Percentiles rank a stretch among this genome's conserved stretches.
Conservation (phyloP, 352 stramenopile species). For the Pythium volutum region DNA sequence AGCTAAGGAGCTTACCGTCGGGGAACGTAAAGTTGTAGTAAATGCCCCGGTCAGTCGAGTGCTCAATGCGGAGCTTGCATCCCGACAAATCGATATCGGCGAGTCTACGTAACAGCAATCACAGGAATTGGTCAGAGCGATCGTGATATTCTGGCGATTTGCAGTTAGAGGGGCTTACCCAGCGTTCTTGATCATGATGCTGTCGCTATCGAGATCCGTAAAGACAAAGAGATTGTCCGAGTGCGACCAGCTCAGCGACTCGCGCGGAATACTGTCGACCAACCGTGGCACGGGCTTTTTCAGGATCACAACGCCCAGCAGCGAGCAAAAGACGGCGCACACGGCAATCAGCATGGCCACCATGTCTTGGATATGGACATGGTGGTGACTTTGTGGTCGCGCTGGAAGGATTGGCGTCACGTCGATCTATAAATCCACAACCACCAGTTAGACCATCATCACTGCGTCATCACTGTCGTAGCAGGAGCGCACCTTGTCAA, state of each 20-base stretch:
- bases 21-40: conserved; percentile 27
- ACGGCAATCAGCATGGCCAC: conserved; percentile 20
- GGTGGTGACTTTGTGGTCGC: neutral
- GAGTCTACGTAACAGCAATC: conserved; percentile 3
- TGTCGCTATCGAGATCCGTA: conserved; percentile 22
- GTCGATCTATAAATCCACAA: neutral
- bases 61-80: conserved; percentile 20
- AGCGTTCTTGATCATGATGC: conserved; percentile 27
- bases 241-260: conserved; percentile 21
- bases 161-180: too few relatives aligned
- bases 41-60: conserved; percentile 23
- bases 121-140: too few relatives aligned
- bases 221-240: conserved; percentile 25
- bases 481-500: neutral
- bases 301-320: conserved; percentile 25
- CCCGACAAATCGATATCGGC: conserved; percentile 22
- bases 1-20: too few relatives aligned
- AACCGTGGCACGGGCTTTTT: conserved; percentile 24
- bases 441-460: neutral
- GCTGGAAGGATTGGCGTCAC: neutral
- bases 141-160: too few relatives aligned
- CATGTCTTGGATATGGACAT: conserved; percentile 22
- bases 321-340: conserved; percentile 23
- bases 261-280: conserved; percentile 21
- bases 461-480: neutral